phyloP scores from a whole-genome alignment of 441 rosid genomes.

The Bruguiera hainesii region DNA sequence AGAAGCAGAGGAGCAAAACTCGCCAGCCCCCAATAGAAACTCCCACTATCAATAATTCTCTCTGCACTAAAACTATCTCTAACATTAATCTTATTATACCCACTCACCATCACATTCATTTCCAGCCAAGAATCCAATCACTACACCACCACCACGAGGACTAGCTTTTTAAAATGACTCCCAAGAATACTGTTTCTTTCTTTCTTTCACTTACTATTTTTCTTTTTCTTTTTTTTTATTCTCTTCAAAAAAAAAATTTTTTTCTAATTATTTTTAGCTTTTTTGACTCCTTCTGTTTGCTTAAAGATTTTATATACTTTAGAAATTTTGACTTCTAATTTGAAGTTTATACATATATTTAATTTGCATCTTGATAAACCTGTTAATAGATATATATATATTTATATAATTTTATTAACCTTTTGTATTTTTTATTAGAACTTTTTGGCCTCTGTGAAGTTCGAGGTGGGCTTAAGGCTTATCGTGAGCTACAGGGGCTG shows the following conservation, averaged over 20 bases:
- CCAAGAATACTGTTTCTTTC: constrained; percentile 17
- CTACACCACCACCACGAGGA: constrained; percentile 30
- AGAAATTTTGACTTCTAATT: too few relatives aligned
- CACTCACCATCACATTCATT: constrained; percentile 33
- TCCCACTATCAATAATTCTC: constrained; percentile 4
- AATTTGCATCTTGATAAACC: too few relatives aligned
- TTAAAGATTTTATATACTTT: too few relatives aligned
- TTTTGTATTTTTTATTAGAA: not conserved
- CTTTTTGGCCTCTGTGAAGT: too few relatives aligned
- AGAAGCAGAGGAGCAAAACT: constrained; percentile 15
- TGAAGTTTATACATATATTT: too few relatives aligned
- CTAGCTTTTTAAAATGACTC: constrained; percentile 44
- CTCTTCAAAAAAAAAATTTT: not conserved
- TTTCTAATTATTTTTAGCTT: not conserved
- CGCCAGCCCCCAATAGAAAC: constrained; percentile 23
- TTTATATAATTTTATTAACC: too few relatives aligned
- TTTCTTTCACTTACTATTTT: constrained; percentile 9
- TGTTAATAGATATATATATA: not conserved
- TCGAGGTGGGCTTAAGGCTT: constrained; percentile 14
- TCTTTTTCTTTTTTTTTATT: not conserved
- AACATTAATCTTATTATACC: constrained; percentile 16
- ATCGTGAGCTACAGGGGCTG: constrained; percentile 37
- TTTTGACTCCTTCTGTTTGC: too few relatives aligned
- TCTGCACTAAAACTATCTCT: constrained; percentile 25
- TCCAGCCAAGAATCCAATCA: constrained; percentile 37